Percentiles rank a stretch among this genome's conserved stretches.
phyloP scores from a whole-genome alignment of 164 flowering plant species.

The Euptelea pleiosperma region DNA sequence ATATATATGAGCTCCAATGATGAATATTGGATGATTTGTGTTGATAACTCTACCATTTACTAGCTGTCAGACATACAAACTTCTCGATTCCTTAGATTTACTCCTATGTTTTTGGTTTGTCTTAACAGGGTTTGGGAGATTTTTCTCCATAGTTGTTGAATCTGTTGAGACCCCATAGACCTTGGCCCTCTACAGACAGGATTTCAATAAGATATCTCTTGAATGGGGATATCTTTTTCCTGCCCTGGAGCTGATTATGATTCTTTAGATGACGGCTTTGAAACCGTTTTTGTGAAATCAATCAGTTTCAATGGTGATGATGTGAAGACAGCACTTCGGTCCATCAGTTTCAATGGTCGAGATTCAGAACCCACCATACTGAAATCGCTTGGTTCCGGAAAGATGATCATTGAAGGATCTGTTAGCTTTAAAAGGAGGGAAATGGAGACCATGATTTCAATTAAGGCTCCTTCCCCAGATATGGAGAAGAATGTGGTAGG shows the following conservation, averaged over 20 bases:
- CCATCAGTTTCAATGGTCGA: conserved; percentile 49
- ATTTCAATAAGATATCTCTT: conserved; percentile 12
- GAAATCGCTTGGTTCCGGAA: conserved; percentile 44
- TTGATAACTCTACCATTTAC: background rate
- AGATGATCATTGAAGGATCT: conserved; percentile 41
- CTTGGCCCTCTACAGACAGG: conserved; percentile 1
- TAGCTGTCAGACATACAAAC: background rate
- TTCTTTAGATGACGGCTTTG: conserved; percentile 41
- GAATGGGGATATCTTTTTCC: conserved; percentile 63
- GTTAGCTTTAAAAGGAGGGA: conserved; percentile 47
- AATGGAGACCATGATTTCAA: conserved; percentile 38
- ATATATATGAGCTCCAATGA: no score
- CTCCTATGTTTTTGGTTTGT: background rate
- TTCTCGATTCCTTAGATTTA: background rate
- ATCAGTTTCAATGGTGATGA: conserved; percentile 47
- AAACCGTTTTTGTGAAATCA: conserved; percentile 53
- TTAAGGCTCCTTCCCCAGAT: conserved; percentile 25
- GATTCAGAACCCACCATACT: conserved; percentile 45
- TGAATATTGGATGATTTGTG: background rate
- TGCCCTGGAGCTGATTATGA: conserved; percentile 45
- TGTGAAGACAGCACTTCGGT: conserved; percentile 36
- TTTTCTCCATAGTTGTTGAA: conserved; percentile 4
- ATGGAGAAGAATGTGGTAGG: conserved; percentile 15
- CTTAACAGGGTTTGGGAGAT: conserved; percentile 6
- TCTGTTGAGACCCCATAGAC: conserved; percentile 3